Conservation (phyloP, 352 stramenopile species). For the Phytophthora melonis region DNA sequence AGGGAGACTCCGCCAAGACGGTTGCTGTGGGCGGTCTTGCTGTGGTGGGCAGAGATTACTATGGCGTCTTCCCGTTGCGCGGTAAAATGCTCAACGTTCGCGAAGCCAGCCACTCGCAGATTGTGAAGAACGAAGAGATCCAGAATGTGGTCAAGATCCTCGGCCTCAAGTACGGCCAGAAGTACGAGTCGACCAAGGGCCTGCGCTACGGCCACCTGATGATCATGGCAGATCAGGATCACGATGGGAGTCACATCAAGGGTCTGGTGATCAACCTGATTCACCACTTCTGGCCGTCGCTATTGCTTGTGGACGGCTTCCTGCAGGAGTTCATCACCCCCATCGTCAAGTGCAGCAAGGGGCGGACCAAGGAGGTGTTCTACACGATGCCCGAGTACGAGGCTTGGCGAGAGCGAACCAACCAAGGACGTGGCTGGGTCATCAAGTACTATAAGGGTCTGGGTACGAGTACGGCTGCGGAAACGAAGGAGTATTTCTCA, state of each 20-base stretch:
- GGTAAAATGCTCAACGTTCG: slow-evolving; percentile 99
- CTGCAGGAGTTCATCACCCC: slow-evolving; percentile 97
- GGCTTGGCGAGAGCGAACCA: slow-evolving; percentile 88
- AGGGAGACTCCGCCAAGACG: slow-evolving; percentile 99
- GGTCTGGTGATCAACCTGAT: slow-evolving; percentile 99
- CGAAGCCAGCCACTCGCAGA: slow-evolving; percentile 96
- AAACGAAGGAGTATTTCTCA: slow-evolving; percentile 98
- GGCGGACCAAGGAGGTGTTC: slow-evolving; percentile 90
- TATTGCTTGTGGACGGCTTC: slow-evolving; percentile 93
- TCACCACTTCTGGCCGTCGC: slow-evolving; percentile 98
- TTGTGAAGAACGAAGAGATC: slow-evolving; percentile 98
- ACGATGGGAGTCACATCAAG: slow-evolving; percentile 99
- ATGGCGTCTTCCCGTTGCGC: slow-evolving; percentile 97
- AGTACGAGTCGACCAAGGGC: slow-evolving; percentile 91
- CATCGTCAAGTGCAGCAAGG: slow-evolving; percentile 97
- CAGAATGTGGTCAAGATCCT: slow-evolving; percentile 98
- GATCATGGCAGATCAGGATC: slow-evolving; percentile 99
- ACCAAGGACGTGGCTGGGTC: slow-evolving; percentile 93
- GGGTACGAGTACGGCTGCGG: slow-evolving; percentile 96
- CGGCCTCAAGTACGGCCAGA: slow-evolving; percentile 96
- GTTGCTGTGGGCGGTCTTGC: slow-evolving; percentile 96
- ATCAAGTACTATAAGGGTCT: slow-evolving; percentile 99
- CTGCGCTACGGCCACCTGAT: slow-evolving; percentile 98
- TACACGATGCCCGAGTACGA: slow-evolving; percentile 98
- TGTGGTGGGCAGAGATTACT: slow-evolving; percentile 96